These are phyloP conservation scores for Aspergillus sclerotioniger DNA, from an alignment of 495 filamentous ascomycete species.

Conservation along the genomic window DNA sequence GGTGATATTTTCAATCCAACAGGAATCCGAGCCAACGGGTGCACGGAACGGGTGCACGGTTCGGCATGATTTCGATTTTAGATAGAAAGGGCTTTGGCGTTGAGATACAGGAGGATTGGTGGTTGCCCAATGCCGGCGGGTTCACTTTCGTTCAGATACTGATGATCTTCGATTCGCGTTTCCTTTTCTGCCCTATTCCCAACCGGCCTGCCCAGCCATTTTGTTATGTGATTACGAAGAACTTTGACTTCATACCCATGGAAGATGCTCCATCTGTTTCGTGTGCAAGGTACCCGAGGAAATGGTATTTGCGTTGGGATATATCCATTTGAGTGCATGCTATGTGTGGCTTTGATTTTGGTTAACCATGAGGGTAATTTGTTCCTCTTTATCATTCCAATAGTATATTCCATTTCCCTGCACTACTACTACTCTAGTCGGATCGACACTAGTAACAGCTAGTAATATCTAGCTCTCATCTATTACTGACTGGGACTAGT, in stretches of 20 bases:
- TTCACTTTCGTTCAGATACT: conserved; percentile 16
- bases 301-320: conserved; percentile 7
- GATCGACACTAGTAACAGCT: too few relatives aligned
- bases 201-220: conserved; percentile 3
- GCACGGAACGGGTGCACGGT: background rate
- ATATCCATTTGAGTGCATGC: background rate
- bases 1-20: background rate
- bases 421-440: too few relatives aligned
- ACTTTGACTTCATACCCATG: conserved; percentile 21
- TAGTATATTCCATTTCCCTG: too few relatives aligned
- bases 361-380: background rate
- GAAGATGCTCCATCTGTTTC: conserved; percentile 12
- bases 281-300: conserved; percentile 12
- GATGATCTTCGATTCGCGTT: conserved; percentile 3
- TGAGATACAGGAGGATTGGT: conserved; percentile 24
- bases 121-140: conserved; percentile 15
- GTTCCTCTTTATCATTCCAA: too few relatives aligned
- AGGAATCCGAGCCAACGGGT: background rate
- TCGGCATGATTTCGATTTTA: conserved; percentile 11
- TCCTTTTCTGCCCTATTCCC: conserved; percentile 11
- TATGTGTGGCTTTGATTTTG: background rate
- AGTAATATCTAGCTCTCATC: too few relatives aligned
- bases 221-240: conserved; percentile 24
- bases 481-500: too few relatives aligned
- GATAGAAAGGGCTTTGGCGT: conserved; percentile 37